Evolutionary conservation across 345 rosid genomes (phyloP).

Genomic region (Firmiana major): DNA sequence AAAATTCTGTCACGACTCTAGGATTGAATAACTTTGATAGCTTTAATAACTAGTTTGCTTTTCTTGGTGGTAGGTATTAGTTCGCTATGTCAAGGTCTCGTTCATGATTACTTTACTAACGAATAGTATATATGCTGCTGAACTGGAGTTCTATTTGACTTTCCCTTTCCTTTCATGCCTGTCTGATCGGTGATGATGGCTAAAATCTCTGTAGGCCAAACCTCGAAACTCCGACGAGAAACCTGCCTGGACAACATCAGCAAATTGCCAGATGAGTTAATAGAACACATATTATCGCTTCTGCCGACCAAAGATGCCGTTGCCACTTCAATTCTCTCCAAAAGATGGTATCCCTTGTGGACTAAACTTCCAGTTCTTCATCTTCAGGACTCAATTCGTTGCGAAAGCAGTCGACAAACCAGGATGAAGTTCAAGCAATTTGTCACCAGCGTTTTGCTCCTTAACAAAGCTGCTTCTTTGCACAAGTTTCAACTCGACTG

Average conservation of each 20-base stretch:
- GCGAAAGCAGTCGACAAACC: not conserved
- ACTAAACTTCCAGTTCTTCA: not conserved
- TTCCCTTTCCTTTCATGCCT: too few species aligned
- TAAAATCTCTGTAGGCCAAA: not conserved
- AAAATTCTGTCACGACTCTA: too few species aligned
- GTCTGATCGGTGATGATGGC: too few species aligned
- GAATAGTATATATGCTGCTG: too few species aligned
- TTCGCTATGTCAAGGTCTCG: too few species aligned
- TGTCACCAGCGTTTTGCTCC: not conserved
- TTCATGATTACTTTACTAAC: too few species aligned
- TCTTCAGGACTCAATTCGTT: not conserved
- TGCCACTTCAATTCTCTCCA: not conserved
- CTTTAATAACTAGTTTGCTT: too few species aligned
- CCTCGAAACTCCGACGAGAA: not conserved
- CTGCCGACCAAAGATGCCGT: not conserved
- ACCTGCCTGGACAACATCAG: not conserved
- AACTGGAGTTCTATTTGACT: too few species aligned
- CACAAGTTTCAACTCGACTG: not conserved
- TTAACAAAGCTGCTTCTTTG: not conserved
- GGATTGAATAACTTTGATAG: too few species aligned
- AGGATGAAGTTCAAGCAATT: not conserved
- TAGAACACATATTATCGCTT: not conserved
- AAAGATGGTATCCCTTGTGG: not conserved
- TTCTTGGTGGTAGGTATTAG: too few species aligned
- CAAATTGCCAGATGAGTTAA: not conserved